Evolutionary conservation across 495 filamentous ascomycete genomes (phyloP), one percentile per base, ranked within the genome.

Genomic region (Aspergillus asperescens): DNA sequence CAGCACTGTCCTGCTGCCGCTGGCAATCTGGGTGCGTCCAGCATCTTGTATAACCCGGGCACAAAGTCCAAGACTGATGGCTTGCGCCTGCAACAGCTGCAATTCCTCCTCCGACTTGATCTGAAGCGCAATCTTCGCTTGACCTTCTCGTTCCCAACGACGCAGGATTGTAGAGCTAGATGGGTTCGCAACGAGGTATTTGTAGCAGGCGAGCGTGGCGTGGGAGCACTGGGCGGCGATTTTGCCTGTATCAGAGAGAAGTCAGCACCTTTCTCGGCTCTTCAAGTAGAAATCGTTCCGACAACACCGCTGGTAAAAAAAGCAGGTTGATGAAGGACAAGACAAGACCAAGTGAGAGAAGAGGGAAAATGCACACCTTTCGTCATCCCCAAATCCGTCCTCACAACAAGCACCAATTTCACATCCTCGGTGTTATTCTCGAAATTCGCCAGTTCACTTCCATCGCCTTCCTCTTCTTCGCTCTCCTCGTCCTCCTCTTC

Each of bases 161-260:
- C 74, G 75, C 12, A 98, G 81, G n/a, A 96, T 74, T 19, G 80
- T 73, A 39, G 82, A 68, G 8, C 78, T 74, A 7, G 75, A 69
- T 7, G 83, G 67, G 40, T 78, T 71, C n/a, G 75, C 69, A 50
- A 80, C 71, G 50, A 89, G 80, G 31, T 81, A 75, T 72, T 95
- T 96, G 83, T 96, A 98, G 79, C 90, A 96, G 27, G 92, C 91
- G 34, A 98, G 82, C 1, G 93, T 95, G 7, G 93, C 93, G 69
- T 98, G 93, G n/a, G 86, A 86, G 69, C 84, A 88, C 76, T 98
- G 94, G 6, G 93, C 93, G 48, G 88, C 94, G 61, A 97, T 97
- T 80, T 98, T 98, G 55, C 93, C 93, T 95, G 16, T 24, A 7
- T 35, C 7, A 48, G 9, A 27, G 13, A 47, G 16, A 32, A 20